phyloP scores from a whole-genome alignment of 2,329 filamentous ascomycete species.

The Venturia pyrina region DNA sequence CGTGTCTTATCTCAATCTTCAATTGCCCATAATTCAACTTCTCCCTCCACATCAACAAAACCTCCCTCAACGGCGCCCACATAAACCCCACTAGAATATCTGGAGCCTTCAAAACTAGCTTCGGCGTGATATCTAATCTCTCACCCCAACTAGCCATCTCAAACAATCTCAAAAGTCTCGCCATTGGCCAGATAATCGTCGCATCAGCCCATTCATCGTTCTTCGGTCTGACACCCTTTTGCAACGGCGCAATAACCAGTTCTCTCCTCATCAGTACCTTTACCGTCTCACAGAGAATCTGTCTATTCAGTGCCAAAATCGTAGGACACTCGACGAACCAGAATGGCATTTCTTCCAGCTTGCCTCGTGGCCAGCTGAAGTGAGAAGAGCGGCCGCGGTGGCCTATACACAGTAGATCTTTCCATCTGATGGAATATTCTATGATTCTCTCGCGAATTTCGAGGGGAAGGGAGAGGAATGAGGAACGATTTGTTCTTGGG shows the following conservation, averaged over 20 bases:
- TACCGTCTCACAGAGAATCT: background rate
- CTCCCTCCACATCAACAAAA: background rate
- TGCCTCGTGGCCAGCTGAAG: background rate
- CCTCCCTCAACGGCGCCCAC: background rate
- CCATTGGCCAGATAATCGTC: background rate
- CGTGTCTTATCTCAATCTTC: background rate
- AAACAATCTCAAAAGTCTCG: background rate
- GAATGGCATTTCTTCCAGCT: background rate
- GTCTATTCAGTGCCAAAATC: background rate
- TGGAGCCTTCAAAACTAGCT: background rate
- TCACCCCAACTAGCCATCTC: background rate
- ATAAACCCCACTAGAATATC: background rate
- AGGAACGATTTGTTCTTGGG: background rate
- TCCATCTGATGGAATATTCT: background rate
- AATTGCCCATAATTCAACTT: background rate
- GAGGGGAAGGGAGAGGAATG: background rate
- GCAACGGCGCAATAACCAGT: background rate
- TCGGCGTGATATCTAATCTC: background rate
- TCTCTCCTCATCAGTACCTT: background rate
- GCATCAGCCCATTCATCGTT: background rate
- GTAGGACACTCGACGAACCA: background rate
- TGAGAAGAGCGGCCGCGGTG: background rate
- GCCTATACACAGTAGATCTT: background rate
- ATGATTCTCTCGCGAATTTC: background rate
- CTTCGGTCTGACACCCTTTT: background rate